These are phyloP conservation scores for Ganoderma sp. DNA, from an alignment of 1,284 basidiomycete species.

Conservation along the genomic window DNA sequence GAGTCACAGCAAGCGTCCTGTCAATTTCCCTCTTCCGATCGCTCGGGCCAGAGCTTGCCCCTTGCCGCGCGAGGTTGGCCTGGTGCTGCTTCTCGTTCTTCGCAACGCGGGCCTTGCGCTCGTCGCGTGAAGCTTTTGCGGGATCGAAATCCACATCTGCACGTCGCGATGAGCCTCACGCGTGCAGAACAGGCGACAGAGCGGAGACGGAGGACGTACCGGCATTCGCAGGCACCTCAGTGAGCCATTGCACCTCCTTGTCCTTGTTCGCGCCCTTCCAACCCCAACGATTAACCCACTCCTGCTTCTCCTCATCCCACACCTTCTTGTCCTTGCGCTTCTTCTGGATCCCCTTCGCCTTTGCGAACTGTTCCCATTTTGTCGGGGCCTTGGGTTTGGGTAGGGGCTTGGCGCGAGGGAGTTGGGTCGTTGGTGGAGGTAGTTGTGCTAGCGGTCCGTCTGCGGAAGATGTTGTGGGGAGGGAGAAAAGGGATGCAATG, in stretches of 20 bases:
- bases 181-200: neutral
- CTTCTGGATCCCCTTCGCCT: constrained; percentile 92
- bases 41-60: constrained; percentile 38
- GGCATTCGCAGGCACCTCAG: constrained; percentile 86
- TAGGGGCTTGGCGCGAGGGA: constrained; percentile 91
- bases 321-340: constrained; percentile 81
- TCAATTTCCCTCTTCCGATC: constrained; percentile 80
- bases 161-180: constrained; percentile 16
- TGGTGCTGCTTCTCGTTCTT: constrained; percentile 87
- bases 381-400: constrained; percentile 93
- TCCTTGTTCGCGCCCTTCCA: constrained; percentile 91
- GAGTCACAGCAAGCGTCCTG: constrained; percentile 78
- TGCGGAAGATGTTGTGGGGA: constrained; percentile 78
- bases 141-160: constrained; percentile 84
- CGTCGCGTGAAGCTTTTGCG: constrained; percentile 72
- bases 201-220: constrained; percentile 56
- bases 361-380: constrained; percentile 97
- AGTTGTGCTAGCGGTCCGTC: constrained; percentile 88
- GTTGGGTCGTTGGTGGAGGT: constrained; percentile 74
- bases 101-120: constrained; percentile 78
- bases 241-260: constrained; percentile 89
- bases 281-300: constrained; percentile 95
- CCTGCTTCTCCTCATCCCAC: constrained; percentile 95
- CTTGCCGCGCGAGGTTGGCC: constrained; percentile 77
- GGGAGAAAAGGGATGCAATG: constrained; percentile 79